Percentiles rank a stretch among this genome's conserved stretches.
These are phyloP conservation scores for Actinomucor elegans DNA, from an alignment of 371 early-diverging fungal genomes.

Conservation along the genomic window DNA sequence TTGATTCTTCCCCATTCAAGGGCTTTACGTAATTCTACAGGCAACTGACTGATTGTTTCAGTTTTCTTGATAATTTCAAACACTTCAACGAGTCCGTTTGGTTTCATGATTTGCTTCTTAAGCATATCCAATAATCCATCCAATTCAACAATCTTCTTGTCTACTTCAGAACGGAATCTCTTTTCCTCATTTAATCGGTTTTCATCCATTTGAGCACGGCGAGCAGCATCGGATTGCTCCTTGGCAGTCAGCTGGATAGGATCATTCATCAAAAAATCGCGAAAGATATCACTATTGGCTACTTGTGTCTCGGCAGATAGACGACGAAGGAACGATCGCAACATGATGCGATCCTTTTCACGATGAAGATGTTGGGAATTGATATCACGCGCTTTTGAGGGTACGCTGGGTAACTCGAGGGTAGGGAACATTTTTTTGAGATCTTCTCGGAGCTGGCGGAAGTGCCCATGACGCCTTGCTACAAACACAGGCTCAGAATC, in stretches of 20 bases:
- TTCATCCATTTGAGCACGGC: constrained; percentile 40
- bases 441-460: constrained; percentile 37
- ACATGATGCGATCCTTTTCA: constrained; percentile 58
- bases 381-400: constrained; percentile 28
- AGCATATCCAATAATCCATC: constrained; percentile 51
- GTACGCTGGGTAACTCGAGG: constrained; percentile 31
- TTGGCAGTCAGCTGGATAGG: constrained; percentile 39
- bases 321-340: constrained; percentile 50
- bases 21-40: constrained; percentile 48
- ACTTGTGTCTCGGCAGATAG: constrained; percentile 42
- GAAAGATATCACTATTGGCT: constrained; percentile 31
- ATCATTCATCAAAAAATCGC: constrained; percentile 50
- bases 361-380: constrained; percentile 27
- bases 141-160: constrained; percentile 52
- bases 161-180: constrained; percentile 48
- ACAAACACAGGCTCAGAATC: constrained; percentile 17
- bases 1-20: constrained; percentile 67
- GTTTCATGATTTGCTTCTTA: constrained; percentile 54
- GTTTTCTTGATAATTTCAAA: constrained; percentile 42
- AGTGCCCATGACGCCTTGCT: constrained; percentile 41
- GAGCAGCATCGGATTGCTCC: constrained; percentile 44
- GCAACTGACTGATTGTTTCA: constrained; percentile 45
- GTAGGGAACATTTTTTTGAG: constrained; percentile 32
- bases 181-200: constrained; percentile 47
- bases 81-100: constrained; percentile 43